Conservation (phyloP, 2,329 filamentous ascomycete species). For the Ceratocystis ficicola region DNA sequence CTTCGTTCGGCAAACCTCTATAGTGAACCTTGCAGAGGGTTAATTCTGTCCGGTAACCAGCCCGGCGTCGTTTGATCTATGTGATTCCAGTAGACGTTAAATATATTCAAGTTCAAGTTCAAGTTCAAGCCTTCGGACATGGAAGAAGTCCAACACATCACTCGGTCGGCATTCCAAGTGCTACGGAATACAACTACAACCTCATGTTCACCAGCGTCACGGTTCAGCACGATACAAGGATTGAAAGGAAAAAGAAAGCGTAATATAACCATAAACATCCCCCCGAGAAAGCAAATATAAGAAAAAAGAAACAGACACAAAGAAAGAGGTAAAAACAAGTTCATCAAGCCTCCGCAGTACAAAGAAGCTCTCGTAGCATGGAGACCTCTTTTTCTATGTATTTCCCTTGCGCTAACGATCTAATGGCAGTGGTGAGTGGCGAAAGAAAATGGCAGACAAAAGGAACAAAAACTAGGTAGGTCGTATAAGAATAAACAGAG, state of each 20-base stretch:
- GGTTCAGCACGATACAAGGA: no score
- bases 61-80: no score
- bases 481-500: constrained; percentile 4
- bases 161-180: no score
- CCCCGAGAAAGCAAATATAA: not conserved
- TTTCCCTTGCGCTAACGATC: not conserved
- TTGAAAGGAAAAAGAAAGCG: not conserved
- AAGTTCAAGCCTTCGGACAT: no score
- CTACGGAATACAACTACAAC: no score
- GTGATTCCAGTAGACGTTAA: no score
- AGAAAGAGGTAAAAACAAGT: not conserved
- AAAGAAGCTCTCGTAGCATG: not conserved
- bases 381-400: not conserved
- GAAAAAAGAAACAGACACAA: not conserved
- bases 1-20: no score
- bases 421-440: not conserved
- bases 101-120: no score
- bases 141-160: no score
- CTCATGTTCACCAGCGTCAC: no score
- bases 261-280: not conserved
- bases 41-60: no score
- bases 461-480: not conserved
- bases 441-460: not conserved
- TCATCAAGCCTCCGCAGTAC: not conserved
- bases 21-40: no score